These are phyloP conservation scores for Coprinellus micaceus DNA, from an alignment of 768 basidiomycete species.

Conservation along the genomic window DNA sequence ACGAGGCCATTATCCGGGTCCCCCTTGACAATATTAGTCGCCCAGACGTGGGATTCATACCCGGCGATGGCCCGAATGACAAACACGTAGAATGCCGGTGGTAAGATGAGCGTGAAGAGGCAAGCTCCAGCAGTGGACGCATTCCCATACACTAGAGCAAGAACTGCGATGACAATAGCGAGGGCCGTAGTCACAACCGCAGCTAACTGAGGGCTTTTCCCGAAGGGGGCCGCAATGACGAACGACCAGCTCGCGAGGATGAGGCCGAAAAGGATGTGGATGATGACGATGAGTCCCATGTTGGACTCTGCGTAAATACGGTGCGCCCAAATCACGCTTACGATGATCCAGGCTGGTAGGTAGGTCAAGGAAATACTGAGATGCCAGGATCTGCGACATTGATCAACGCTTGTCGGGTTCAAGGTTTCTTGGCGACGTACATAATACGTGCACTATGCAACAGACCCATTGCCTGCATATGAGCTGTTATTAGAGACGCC, in stretches of 20 bases:
- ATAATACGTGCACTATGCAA: constrained; percentile 64
- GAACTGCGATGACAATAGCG: constrained; percentile 60
- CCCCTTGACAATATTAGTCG: constrained; percentile 49
- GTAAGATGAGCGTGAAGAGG: constrained; percentile 68
- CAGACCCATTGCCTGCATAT: constrained; percentile 81
- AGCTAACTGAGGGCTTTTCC: constrained; percentile 68
- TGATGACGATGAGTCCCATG: constrained; percentile 52
- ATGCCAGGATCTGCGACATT: constrained; percentile 61
- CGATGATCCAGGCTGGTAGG: constrained; percentile 73
- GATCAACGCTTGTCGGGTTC: neutral
- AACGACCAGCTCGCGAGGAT: constrained; percentile 70
- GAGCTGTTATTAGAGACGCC: constrained; percentile 58
- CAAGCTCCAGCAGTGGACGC: constrained; percentile 38
- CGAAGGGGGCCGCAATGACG: constrained; percentile 66
- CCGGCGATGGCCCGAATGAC: constrained; percentile 64
- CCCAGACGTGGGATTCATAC: constrained; percentile 56
- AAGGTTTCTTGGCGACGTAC: constrained; percentile 27
- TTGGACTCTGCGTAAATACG: constrained; percentile 63
- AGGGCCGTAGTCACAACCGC: constrained; percentile 65
- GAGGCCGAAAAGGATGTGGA: constrained; percentile 67
- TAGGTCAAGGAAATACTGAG: constrained; percentile 61
- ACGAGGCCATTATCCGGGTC: constrained; percentile 59
- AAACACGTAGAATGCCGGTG: constrained; percentile 74
- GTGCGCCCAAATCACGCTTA: constrained; percentile 60
- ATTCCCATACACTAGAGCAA: constrained; percentile 51